A percentile compares a stretch with the other conserved stretches of the same genome.
These are phyloP conservation scores for Fraxinus platypoda DNA, from an alignment of 305 asterid genomes.

Conservation along the genomic window DNA sequence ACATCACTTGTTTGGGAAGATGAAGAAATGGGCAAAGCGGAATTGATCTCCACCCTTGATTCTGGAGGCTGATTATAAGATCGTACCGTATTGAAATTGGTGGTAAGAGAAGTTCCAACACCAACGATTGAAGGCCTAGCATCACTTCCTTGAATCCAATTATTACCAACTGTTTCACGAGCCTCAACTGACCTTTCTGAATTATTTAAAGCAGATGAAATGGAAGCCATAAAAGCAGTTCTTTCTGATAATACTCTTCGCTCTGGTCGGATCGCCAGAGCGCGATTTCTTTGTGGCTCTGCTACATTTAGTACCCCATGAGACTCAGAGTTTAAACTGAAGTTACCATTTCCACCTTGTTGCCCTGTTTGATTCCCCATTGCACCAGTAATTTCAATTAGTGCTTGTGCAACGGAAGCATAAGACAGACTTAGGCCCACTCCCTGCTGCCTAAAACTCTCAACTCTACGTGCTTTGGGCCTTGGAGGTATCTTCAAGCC, in stretches of 20 bases:
- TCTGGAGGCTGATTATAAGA: slow-evolving; percentile 32
- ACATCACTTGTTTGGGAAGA: slow-evolving; percentile 36
- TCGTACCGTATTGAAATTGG: slow-evolving; percentile 28
- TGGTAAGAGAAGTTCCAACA: slow-evolving; percentile 32
- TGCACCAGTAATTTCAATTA: slow-evolving; percentile 67
- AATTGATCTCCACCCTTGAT: slow-evolving; percentile 21
- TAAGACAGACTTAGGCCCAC: slow-evolving; percentile 54
- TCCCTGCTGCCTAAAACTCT: slow-evolving; percentile 73
- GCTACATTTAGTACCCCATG: slow-evolving; percentile 32
- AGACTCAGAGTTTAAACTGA: slow-evolving; percentile 21
- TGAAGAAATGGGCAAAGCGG: slow-evolving; percentile 17
- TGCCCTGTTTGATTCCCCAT: slow-evolving; percentile 34
- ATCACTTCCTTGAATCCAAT: slow-evolving; percentile 35
- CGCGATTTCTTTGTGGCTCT: slow-evolving; percentile 28
- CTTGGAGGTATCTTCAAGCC: slow-evolving; percentile 72
- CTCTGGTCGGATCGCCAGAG: slow-evolving; percentile 5
- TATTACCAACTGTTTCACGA: slow-evolving; percentile 61
- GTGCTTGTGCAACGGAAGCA: slow-evolving; percentile 80
- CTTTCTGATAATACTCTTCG: slow-evolving; percentile 68
- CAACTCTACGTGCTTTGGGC: slow-evolving; percentile 76
- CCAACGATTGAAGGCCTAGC: slow-evolving; percentile 30
- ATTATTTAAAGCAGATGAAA: slow-evolving; percentile 65
- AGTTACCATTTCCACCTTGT: slow-evolving; percentile 27
- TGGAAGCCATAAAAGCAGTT: slow-evolving; percentile 71
- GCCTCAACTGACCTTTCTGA: slow-evolving; percentile 76